Evolutionary conservation across 805 yeast species (phyloP).

Genomic region (Middelhovenomyces tepae): DNA sequence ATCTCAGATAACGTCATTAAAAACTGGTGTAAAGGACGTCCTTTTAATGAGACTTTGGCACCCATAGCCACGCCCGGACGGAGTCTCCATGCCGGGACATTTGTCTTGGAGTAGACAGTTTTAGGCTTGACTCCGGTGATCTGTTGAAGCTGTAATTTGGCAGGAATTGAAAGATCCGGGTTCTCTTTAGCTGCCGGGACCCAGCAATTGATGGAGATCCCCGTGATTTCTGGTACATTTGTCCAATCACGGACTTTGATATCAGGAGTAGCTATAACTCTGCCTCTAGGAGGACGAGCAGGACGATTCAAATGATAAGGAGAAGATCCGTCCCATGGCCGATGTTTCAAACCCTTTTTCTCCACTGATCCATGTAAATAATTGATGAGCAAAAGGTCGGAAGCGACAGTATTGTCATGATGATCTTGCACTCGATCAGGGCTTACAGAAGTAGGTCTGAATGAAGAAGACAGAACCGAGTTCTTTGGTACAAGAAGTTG

Average conservation of each 20-base stretch:
- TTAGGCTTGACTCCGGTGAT: conserved; percentile 86
- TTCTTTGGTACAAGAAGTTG: conserved; percentile 56
- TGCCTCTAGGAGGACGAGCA: conserved; percentile 65
- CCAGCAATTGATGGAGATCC: conserved; percentile 68
- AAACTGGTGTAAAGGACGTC: conserved; percentile 80
- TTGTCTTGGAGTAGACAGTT: conserved; percentile 63
- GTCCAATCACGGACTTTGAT: conserved; percentile 54
- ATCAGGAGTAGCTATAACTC: conserved; percentile 64
- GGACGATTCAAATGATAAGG: conserved; percentile 87
- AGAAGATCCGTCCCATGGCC: conserved; percentile 80
- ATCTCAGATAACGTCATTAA: conserved; percentile 79
- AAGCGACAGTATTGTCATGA: conserved; percentile 60
- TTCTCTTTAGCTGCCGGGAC: conserved; percentile 53
- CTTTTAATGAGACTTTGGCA: conserved; percentile 68
- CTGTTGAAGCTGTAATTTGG: conserved; percentile 76
- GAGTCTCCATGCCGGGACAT: conserved; percentile 77
- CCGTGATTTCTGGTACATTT: conserved; percentile 63
- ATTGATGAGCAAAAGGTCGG: conserved; percentile 70
- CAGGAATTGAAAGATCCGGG: conserved; percentile 64
- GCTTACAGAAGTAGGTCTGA: conserved; percentile 61
- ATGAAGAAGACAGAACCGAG: conserved; percentile 74
- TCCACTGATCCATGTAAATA: conserved; percentile 57
- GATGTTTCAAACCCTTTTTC: conserved; percentile 57
- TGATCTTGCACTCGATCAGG: conserved; percentile 77
- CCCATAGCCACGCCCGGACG: conserved; percentile 89